phyloP scores from a whole-genome alignment of 2,329 filamentous ascomycete genomes.

The Penicillium hesseltinei region DNA sequence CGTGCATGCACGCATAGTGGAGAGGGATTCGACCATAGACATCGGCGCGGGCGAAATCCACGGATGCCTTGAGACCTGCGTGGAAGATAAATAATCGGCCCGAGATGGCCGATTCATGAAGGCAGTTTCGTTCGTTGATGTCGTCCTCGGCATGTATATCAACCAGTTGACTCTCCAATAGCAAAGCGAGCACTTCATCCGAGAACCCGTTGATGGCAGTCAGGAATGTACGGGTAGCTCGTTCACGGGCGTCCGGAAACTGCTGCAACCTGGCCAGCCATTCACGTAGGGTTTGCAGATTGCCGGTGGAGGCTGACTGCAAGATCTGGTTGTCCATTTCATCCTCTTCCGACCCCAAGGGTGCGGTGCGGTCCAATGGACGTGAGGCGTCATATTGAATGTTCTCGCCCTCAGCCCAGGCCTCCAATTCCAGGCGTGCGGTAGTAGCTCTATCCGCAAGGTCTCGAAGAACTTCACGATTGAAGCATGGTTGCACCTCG shows the following conservation, averaged over 20 bases:
- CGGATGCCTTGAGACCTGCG: constrained; percentile 70
- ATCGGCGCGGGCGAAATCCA: constrained; percentile 77
- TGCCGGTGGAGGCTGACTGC: constrained; percentile 78
- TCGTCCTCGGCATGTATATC: constrained; percentile 94
- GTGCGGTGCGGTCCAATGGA: constrained; percentile 39
- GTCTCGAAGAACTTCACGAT: constrained; percentile 93
- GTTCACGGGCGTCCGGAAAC: constrained; percentile 64
- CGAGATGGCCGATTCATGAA: constrained; percentile 96
- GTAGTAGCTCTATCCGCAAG: constrained; percentile 95
- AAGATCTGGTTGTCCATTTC: constrained; percentile 86
- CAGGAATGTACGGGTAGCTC: constrained; percentile 85
- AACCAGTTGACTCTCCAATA: constrained; percentile 78
- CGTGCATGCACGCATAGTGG: constrained; percentile 96
- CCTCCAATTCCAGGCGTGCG: constrained; percentile 89
- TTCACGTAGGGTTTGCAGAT: constrained; percentile 73
- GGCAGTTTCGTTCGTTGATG: constrained; percentile 94
- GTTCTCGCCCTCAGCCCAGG: constrained; percentile 95
- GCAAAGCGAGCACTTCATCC: constrained; percentile 68
- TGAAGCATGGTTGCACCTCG: constrained; percentile 97
- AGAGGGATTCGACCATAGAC: constrained; percentile 91
- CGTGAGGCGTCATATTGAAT: constrained; percentile 69
- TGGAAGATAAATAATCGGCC: constrained; percentile 76
- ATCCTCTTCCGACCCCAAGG: constrained; percentile 72
- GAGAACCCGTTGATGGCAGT: constrained; percentile 85
- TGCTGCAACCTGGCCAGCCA: constrained; percentile 70